Base-by-base conservation (phyloP, 2,329 filamentous ascomycete species). In the Fusarium lateritium region DNA sequence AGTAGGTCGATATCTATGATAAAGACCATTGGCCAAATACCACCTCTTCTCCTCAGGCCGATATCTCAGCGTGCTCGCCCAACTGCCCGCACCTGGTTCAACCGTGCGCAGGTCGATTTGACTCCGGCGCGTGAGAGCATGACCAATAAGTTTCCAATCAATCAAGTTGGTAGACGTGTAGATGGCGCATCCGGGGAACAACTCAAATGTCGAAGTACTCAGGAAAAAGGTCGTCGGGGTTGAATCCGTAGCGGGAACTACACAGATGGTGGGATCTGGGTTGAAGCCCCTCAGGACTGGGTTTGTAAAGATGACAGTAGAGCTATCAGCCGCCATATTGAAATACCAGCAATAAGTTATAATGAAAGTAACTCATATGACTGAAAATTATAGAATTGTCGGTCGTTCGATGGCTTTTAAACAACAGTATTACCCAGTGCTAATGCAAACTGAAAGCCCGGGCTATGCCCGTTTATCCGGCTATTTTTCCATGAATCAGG, bases 171-270 rank as follows among this genome's bases (percentile, higher is more conserved):
- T 84, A 21, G 85, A 88, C 26, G 87, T 82, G 70, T 90, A 89
- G 58, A 91, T 86, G 15, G 87, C 85, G n/a, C 84, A 84, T 6
- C 86, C 87, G 0, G 88, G 88, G 62, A 88, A 89, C 74, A 83
- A 88, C 73, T 90, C 88, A 59, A 91, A 90, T 0, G 86, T 87
- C 1, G 88, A 90, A 6, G 86, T 90, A 38, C 84, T 85, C 28
- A 90, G 82, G 74, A 86, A 90, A 73, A 85, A 90, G 3, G 72
- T 77, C 8, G 76, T 69, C 4, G 77, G 76, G 3, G 70, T 56
- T 6, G 70, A 62, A 4, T 67, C 69, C 0, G 75, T 75, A 17
- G 77, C 76, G 10, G 76, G 77, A 8, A 79, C 78, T 6, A 80
- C 76, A 45, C 79, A 81, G 17, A 81, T 68, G 1, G 87, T 88